A percentile compares a stretch with the other conserved stretches of the same genome.
phyloP scores from a whole-genome alignment of 768 basidiomycete genomes.

The Leccinellum albellum region DNA sequence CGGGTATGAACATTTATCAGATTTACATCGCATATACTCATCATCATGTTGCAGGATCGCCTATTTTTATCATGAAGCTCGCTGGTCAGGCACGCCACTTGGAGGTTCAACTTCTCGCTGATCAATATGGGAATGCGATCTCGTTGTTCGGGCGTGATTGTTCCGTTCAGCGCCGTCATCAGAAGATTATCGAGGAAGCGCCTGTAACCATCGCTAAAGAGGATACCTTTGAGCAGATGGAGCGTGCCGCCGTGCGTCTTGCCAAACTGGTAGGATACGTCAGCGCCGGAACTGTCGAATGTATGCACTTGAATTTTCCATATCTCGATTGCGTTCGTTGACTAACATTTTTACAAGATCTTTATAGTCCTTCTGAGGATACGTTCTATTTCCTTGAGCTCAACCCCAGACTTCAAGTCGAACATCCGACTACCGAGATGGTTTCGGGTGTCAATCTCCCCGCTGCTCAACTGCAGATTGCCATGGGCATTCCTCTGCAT shows the following conservation, averaged over 20 bases:
- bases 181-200: constrained; percentile 99
- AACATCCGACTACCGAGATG: constrained; percentile 99
- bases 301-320: constrained; percentile 37
- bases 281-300: constrained; percentile 97
- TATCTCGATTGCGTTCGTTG: background rate
- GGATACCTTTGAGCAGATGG: constrained; percentile 94
- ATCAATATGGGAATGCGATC: constrained; percentile 99
- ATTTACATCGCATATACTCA: constrained; percentile 6
- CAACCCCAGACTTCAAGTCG: constrained; percentile 98
- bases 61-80: constrained; percentile 99
- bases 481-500: constrained; percentile 97
- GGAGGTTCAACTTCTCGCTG: constrained; percentile 96
- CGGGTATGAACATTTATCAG: constrained; percentile 53
- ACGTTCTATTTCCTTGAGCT: constrained; percentile 97
- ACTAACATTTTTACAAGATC: constrained; percentile 48
- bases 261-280: constrained; percentile 99
- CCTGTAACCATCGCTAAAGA: constrained; percentile 96
- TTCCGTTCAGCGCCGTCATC: constrained; percentile 97
- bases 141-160: constrained; percentile 99
- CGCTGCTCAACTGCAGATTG: constrained; percentile 93
- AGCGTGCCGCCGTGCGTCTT: constrained; percentile 97
- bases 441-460: constrained; percentile 98
- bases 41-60: constrained; percentile 63
- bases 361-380: constrained; percentile 92
- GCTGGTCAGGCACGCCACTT: constrained; percentile 96